Evolutionary conservation across 169 alveolate genomes (phyloP).

Genomic region (Eimeria sp.): DNA sequence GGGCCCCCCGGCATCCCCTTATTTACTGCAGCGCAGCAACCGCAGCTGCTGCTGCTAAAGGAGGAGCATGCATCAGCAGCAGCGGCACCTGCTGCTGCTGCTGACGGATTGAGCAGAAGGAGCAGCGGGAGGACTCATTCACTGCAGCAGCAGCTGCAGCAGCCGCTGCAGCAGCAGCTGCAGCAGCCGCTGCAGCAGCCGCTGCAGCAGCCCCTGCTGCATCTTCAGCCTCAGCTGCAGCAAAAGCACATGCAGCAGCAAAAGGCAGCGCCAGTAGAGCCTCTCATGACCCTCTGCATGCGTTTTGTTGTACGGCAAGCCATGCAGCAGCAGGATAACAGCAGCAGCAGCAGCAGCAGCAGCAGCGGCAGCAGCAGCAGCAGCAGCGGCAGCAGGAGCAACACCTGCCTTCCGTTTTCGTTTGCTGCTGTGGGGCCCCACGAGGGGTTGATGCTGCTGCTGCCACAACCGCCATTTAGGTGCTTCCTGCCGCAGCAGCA

Average conservation of each 20-base stretch:
- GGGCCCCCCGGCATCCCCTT: neutral
- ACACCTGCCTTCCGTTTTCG: neutral
- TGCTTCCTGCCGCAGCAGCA: slow-evolving; percentile 44
- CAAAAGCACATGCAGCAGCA: slow-evolving; percentile 5
- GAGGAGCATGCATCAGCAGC: neutral
- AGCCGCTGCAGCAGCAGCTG: neutral
- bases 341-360: slow-evolving; percentile 25
- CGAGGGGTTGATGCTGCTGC: slow-evolving; percentile 32
- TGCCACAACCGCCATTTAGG: slow-evolving; percentile 31
- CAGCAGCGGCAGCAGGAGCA: slow-evolving; percentile 24
- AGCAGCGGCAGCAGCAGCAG: slow-evolving; percentile 34
- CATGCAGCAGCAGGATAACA: slow-evolving; percentile 14
- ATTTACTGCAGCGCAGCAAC: slow-evolving; percentile 29
- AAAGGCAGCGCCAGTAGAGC: neutral
- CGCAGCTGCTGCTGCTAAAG: slow-evolving; percentile 13
- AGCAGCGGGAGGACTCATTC: neutral
- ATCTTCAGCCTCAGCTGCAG: no score
- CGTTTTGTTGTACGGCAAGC: slow-evolving; percentile 13
- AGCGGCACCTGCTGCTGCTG: slow-evolving; percentile 14
- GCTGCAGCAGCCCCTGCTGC: slow-evolving; percentile 36
- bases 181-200: slow-evolving; percentile 11
- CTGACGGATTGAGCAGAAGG: neutral
- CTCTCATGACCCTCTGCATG: slow-evolving; percentile 28
- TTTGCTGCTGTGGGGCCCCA: slow-evolving; percentile 25
- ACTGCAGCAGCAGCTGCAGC: no score